These are phyloP conservation scores for Babesia bigemina DNA, from an alignment of 169 alveolate species.

Conservation along the genomic window DNA sequence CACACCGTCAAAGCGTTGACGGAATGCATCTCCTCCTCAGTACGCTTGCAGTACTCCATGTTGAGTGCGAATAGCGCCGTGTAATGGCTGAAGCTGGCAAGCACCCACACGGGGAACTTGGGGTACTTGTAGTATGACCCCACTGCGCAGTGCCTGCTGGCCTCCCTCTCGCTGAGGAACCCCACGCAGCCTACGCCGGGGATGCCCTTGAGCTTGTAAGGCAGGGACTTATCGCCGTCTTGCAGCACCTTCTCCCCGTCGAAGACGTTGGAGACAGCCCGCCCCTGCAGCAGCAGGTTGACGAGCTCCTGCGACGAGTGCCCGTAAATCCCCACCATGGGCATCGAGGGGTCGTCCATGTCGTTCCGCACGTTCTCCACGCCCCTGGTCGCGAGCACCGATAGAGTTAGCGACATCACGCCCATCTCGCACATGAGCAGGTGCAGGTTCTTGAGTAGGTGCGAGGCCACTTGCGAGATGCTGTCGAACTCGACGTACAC, in stretches of 20 bases:
- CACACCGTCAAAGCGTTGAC: conserved; percentile 54
- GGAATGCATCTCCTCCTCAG: conserved; percentile 39
- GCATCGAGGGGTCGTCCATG: conserved; percentile 77
- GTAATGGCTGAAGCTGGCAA: conserved; percentile 78
- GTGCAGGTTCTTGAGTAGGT: conserved; percentile 67
- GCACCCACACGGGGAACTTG: conserved; percentile 79
- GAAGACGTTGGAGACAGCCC: conserved; percentile 83
- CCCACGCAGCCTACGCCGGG: conserved; percentile 72
- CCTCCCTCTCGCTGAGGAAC: conserved; percentile 81
- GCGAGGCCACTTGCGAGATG: conserved; percentile 73
- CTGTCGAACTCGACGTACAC: conserved; percentile 68
- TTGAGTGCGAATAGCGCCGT: conserved; percentile 68
- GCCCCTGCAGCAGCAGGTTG: conserved; percentile 76
- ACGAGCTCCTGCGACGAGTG: conserved; percentile 83
- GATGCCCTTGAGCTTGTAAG: conserved; percentile 76
- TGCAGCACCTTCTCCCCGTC: conserved; percentile 75
- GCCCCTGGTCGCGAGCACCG: conserved; percentile 79
- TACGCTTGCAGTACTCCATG: conserved; percentile 36
- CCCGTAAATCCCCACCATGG: conserved; percentile 78
- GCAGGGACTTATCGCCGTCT: conserved; percentile 1
- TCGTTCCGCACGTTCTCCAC: conserved; percentile 68
- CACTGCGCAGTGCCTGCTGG: conserved; percentile 78
- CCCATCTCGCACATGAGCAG: conserved; percentile 74
- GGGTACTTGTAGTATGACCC: conserved; percentile 83
- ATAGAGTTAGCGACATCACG: conserved; percentile 71